phyloP scores from a whole-genome alignment of 78 protist genomes.

The Anaeramoeba ignava region DNA sequence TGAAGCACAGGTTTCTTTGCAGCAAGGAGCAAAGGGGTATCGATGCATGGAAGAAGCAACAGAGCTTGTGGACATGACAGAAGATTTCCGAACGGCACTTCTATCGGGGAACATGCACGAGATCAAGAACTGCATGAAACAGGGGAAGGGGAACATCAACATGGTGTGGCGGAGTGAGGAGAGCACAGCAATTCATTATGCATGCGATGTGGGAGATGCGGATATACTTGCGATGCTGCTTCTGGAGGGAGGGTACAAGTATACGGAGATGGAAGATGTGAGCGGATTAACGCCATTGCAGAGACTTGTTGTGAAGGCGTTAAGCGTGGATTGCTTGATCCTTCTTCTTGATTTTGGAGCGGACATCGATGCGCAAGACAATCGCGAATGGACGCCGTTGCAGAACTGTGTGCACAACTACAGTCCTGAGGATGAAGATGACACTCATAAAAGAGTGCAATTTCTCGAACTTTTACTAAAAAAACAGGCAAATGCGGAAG shows the following conservation, averaged over 20 bases:
- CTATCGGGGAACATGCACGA: neutral
- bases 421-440: neutral
- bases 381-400: neutral
- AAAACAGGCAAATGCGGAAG: neutral
- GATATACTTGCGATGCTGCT: neutral
- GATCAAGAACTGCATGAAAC: neutral
- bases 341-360: neutral
- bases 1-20: no score
- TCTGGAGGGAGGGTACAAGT: neutral
- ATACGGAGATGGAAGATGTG: neutral
- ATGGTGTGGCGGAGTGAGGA: neutral
- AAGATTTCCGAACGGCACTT: neutral
- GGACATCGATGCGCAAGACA: neutral
- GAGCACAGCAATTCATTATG: neutral
- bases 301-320: neutral
- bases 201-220: neutral
- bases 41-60: neutral
- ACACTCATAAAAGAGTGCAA: neutral
- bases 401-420: neutral
- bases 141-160: neutral
- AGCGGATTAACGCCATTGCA: neutral
- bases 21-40: neutral
- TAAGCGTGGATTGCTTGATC: neutral
- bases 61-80: no score
- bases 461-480: neutral